Conservation (phyloP, 345 rosid genomes). For the Salix koriyanagi region DNA sequence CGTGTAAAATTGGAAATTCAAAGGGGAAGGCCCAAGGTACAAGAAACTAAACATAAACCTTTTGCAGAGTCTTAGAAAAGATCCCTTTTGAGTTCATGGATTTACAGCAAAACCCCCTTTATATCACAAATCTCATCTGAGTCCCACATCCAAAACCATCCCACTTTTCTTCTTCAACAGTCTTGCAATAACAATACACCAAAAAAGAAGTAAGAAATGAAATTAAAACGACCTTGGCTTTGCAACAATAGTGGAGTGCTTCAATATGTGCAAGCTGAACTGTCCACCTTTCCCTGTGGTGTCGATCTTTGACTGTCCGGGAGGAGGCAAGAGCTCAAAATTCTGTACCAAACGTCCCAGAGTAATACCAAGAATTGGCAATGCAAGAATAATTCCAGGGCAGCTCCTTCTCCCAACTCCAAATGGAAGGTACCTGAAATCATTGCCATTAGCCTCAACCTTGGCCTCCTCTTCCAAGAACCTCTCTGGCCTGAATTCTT, state of each 20-base stretch:
- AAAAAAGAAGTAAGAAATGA: background rate
- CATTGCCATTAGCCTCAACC: conserved; percentile 93
- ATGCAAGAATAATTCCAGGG: conserved; percentile 91
- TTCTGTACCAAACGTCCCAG: conserved; percentile 90
- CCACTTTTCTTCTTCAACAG: background rate
- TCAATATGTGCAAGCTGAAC: conserved; percentile 89
- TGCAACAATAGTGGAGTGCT: conserved; percentile 83
- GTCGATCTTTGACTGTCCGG: conserved; percentile 74
- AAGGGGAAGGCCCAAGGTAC: background rate
- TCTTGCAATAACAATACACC: background rate
- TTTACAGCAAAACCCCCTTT: background rate
- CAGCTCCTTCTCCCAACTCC: conserved; percentile 98
- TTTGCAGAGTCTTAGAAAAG: background rate
- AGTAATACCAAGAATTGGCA: conserved; percentile 88
- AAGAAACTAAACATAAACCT: background rate
- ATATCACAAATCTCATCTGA: background rate
- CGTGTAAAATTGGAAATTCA: background rate
- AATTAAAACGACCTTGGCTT: conserved; percentile 57
- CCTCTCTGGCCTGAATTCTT: conserved; percentile 95
- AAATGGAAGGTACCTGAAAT: conserved; percentile 89
- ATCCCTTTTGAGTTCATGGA: background rate
- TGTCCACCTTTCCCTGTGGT: conserved; percentile 92
- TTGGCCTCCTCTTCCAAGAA: conserved; percentile 88
- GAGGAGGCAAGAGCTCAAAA: conserved; percentile 93
- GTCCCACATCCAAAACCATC: background rate